phyloP scores from a whole-genome alignment of 495 filamentous ascomycete genomes.

The Aspergillus heteromorphus region DNA sequence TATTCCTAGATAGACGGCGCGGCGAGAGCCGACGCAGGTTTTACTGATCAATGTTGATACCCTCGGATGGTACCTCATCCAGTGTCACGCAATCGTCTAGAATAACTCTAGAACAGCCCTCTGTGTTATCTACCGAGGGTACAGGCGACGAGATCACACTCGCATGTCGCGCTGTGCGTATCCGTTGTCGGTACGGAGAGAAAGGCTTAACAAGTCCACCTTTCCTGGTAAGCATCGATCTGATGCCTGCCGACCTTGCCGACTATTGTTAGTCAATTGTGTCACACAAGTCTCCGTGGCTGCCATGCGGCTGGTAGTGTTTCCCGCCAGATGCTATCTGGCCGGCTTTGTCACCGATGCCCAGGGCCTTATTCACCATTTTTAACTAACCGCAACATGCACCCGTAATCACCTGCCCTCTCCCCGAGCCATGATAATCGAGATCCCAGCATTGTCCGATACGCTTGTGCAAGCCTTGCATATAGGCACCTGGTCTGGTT shows the following conservation, averaged over 20 bases:
- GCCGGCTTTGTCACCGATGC: neutral
- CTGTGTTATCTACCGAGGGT: neutral
- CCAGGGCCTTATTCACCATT: neutral
- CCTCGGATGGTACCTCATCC: constrained; percentile 6
- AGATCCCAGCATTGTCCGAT: neutral
- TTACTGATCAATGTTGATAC: neutral
- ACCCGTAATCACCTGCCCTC: neutral
- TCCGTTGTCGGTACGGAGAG: constrained; percentile 5
- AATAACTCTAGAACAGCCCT: constrained; percentile 1
- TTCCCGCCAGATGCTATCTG: constrained; percentile 11
- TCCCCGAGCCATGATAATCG: neutral
- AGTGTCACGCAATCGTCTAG: constrained; percentile 10
- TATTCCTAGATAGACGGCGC: neutral
- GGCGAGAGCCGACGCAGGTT: neutral
- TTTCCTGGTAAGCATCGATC: constrained; percentile 6
- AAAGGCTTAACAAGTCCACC: neutral
- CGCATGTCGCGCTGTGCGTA: constrained; percentile 16
- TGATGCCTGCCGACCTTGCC: constrained; percentile 8
- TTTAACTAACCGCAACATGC: neutral
- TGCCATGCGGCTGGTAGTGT: constrained; percentile 24
- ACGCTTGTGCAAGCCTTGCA: constrained; percentile 10
- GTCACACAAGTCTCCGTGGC: constrained; percentile 26
- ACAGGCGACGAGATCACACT: constrained; percentile 12
- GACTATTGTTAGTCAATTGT: constrained; percentile 15
- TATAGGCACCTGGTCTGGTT: constrained; percentile 13